Base-by-base conservation (phyloP, 2,329 filamentous ascomycete species). In the Botryotinia calthae region DNA sequence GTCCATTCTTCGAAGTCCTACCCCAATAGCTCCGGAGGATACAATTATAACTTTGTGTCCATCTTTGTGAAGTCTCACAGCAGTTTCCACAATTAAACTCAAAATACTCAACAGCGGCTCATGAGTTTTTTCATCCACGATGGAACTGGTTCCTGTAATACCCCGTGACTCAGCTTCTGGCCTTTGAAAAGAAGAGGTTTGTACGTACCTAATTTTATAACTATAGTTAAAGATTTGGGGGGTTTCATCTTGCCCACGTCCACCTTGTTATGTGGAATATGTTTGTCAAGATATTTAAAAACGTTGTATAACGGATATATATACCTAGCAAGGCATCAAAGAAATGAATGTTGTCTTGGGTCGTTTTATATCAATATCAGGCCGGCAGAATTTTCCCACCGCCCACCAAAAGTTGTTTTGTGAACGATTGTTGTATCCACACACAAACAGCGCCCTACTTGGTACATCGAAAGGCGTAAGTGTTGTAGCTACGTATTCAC, bases 11-110 rank as follows among this genome's bases (percentile, higher is more conserved):
- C 93, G 89, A 74, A 99, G 86, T 10, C 95, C 96, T 74, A 99
- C 94, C 73, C 95, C 96, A 82, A 99, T 97, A 82, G 96, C 96
- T 74, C 96, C 96, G 0, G 96, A 99, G 3, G 96, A 99, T 76
- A 98, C 97, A 76, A 99, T 93, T 82, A 99, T 91, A 69, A 99
- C 96, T 78, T 91, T 90, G 82, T 99, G 95, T 67, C 96, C 96
- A 89, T 97, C 92, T 82, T 95, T 92, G 77, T 91, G 90, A 61
- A 99, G 86, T 80, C 90, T 93, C 71, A 95, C 92, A 22, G 94
- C 94, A 31, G 96, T 98, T 84, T 98, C 94, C 76, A 98, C 96
- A 76, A 99, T 98, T 74, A 95, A 86, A 74, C 93, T 95, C 72
- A 99, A 86, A 77, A 94, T 97, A 7, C 95, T 96, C 56, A 99